These are phyloP conservation scores for Epichloe sylvatica DNA, from an alignment of 2,329 filamentous ascomycete genomes.

Conservation along the genomic window DNA sequence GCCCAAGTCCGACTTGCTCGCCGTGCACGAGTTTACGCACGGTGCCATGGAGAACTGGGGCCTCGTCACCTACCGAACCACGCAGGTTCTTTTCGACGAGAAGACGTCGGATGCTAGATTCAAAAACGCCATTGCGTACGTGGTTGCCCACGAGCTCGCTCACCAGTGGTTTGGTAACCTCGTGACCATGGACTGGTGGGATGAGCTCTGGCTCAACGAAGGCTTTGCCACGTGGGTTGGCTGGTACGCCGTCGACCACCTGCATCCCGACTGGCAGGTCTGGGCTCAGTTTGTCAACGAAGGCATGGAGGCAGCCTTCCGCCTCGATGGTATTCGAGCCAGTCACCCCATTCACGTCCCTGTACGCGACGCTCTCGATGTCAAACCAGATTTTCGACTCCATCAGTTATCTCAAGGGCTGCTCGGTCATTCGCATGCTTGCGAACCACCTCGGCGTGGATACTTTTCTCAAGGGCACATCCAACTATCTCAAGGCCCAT, in stretches of 20 bases:
- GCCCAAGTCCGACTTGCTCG: slow-evolving; percentile 80
- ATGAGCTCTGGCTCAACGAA: slow-evolving; percentile 86
- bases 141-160: slow-evolving; percentile 93
- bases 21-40: slow-evolving; percentile 81
- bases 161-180: slow-evolving; percentile 95
- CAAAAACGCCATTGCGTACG: slow-evolving; percentile 89
- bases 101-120: slow-evolving; percentile 79
- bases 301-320: slow-evolving; percentile 81
- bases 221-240: slow-evolving; percentile 98
- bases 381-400: slow-evolving; percentile 97
- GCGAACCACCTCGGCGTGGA: slow-evolving; percentile 78
- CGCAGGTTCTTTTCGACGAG: slow-evolving; percentile 91
- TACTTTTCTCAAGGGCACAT: slow-evolving; percentile 80
- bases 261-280: slow-evolving; percentile 94
- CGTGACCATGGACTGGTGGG: slow-evolving; percentile 96
- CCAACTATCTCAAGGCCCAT: slow-evolving; percentile 77
- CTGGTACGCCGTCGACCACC: slow-evolving; percentile 80
- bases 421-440: slow-evolving; percentile 92
- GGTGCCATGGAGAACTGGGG: slow-evolving; percentile 96
- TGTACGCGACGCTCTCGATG: slow-evolving; percentile 82
- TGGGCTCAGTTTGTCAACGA: slow-evolving; percentile 97
- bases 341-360: slow-evolving; percentile 95
- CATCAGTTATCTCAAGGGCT: slow-evolving; percentile 94
- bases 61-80: slow-evolving; percentile 88
- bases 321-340: slow-evolving; percentile 75